Conservation (phyloP, 305 asterid species). For the Stenogyne calaminthoides region DNA sequence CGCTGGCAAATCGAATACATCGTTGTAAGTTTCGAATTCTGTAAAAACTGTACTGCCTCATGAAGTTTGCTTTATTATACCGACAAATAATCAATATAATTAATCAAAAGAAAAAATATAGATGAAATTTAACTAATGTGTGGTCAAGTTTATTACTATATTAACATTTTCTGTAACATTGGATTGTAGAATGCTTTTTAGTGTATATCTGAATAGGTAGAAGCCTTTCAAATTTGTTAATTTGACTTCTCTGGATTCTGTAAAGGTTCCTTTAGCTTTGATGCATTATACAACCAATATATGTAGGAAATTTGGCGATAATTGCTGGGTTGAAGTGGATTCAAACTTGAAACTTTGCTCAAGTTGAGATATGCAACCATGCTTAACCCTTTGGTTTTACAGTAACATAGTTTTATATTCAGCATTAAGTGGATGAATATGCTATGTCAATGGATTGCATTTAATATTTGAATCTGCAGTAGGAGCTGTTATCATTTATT, state of each 20-base stretch:
- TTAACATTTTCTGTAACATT: not conserved
- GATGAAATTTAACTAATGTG: not conserved
- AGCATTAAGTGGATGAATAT: not conserved
- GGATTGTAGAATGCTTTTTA: not conserved
- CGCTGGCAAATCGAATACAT: not conserved
- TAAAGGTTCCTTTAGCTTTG: not conserved
- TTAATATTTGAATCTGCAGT: constrained; percentile 15
- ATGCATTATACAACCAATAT: not conserved
- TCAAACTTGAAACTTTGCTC: not conserved
- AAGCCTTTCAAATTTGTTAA: no score
- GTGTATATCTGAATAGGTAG: not conserved
- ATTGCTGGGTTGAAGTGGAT: no score
- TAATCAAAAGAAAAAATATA: not conserved
- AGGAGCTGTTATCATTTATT: not conserved
- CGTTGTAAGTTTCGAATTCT: not conserved
- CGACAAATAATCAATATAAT: not conserved
- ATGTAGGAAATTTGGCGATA: not conserved
- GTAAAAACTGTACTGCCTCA: not conserved
- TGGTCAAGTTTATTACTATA: not conserved
- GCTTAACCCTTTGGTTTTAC: not conserved
- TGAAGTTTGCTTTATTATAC: not conserved
- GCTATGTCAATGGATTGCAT: not conserved
- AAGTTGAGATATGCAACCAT: not conserved
- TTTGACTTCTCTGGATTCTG: not conserved
- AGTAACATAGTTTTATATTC: not conserved